phyloP scores from a whole-genome alignment of 805 yeast genomes.

The Pichia heedii region DNA sequence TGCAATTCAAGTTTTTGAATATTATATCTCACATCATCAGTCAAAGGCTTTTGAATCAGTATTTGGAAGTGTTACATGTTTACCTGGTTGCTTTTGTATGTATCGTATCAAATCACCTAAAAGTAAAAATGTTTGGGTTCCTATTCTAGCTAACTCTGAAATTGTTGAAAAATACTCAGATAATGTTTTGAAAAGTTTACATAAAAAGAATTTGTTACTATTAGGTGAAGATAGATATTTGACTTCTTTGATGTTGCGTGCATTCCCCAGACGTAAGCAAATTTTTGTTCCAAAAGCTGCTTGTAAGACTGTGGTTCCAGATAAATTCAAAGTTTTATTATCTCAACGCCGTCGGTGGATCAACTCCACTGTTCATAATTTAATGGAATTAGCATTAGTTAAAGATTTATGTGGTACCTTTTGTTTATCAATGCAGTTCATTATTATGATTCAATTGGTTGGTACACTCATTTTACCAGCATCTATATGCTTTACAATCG shows the following conservation, averaged over 20 bases:
- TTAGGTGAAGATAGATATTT: slow-evolving; percentile 88
- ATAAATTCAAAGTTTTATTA: slow-evolving; percentile 62
- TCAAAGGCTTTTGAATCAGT: slow-evolving; percentile 93
- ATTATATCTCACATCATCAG: slow-evolving; percentile 89
- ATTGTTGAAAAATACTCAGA: slow-evolving; percentile 88
- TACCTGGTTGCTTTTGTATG: slow-evolving; percentile 93
- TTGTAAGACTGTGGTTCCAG: slow-evolving; percentile 88
- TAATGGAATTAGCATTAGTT: slow-evolving; percentile 78
- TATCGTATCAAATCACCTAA: slow-evolving; percentile 87
- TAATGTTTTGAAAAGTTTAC: slow-evolving; percentile 74
- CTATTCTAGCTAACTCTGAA: slow-evolving; percentile 86
- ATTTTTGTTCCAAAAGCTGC: slow-evolving; percentile 84
- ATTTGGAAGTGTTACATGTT: slow-evolving; percentile 89
- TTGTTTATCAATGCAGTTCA: slow-evolving; percentile 92
- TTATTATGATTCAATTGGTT: slow-evolving; percentile 70
- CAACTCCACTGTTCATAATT: slow-evolving; percentile 87
- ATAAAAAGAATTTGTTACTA: slow-evolving; percentile 72
- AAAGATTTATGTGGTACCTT: slow-evolving; percentile 89
- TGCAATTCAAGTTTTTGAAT: slow-evolving; percentile 87
- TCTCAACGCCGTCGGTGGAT: slow-evolving; percentile 98
- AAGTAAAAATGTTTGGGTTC: slow-evolving; percentile 81
- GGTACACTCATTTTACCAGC: slow-evolving; percentile 88
- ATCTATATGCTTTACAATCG: slow-evolving; percentile 74
- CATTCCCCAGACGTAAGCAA: slow-evolving; percentile 85
- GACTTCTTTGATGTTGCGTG: slow-evolving; percentile 74